Conservation (phyloP, 2,329 filamentous ascomycete species). For the Diaporthe sp. region DNA sequence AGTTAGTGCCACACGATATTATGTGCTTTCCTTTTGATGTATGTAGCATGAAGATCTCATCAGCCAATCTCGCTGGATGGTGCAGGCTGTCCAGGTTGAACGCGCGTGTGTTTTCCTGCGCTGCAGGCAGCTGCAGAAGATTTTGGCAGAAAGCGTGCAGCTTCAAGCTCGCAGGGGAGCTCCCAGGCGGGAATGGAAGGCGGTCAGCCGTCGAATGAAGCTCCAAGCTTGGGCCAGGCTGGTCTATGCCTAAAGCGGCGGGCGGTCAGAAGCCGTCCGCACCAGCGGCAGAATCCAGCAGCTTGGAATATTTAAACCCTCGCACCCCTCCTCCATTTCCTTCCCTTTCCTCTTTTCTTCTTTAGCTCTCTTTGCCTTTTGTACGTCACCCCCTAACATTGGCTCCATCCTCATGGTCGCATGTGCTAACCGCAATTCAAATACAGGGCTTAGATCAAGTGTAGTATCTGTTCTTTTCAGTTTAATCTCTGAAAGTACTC, state of each 20-base stretch:
- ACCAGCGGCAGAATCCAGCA: background rate
- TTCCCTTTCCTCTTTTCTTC: slow-evolving; percentile 7
- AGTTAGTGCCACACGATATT: fast-evolving
- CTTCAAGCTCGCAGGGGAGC: background rate
- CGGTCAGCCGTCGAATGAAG: background rate
- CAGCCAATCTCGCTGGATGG: too few relatives aligned
- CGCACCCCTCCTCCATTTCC: background rate
- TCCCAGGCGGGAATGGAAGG: background rate
- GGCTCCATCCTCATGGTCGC: too few relatives aligned
- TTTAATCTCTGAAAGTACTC: slow-evolving; percentile 83
- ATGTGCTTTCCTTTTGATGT: background rate
- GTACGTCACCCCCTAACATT: background rate
- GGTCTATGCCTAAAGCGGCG: background rate
- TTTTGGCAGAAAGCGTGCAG: slow-evolving; percentile 7
- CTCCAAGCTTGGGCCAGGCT: too few relatives aligned
- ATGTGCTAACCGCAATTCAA: background rate
- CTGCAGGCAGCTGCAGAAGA: background rate
- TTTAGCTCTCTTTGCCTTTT: slow-evolving; percentile 34
- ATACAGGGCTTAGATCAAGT: slow-evolving; percentile 73
- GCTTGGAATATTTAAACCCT: slow-evolving; percentile 6
- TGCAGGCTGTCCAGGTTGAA: background rate
- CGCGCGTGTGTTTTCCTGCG: background rate
- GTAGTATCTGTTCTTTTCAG: slow-evolving; percentile 87
- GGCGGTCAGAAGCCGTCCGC: slow-evolving; percentile 1
- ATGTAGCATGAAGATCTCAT: background rate